phyloP scores from a whole-genome alignment of 495 filamentous ascomycete species.

The Astrothelium subdiscretum region DNA sequence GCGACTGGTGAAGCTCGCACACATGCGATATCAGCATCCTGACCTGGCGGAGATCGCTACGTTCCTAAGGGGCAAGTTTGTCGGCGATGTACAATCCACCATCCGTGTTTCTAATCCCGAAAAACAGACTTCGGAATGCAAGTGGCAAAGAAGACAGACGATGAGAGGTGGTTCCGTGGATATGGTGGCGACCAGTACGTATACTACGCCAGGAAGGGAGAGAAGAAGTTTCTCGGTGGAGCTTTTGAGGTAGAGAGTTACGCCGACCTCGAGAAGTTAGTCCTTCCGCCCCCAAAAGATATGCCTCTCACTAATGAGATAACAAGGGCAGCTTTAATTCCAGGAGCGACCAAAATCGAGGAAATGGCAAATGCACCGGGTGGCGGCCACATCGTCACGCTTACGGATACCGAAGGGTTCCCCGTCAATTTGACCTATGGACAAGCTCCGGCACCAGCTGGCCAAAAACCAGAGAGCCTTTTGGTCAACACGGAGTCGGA shows the following conservation, averaged over 20 bases:
- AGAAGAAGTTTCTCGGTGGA: constrained; percentile 30
- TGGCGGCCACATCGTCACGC: constrained; percentile 45
- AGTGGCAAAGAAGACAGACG: constrained; percentile 24
- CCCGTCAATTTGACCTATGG: constrained; percentile 48
- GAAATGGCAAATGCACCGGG: constrained; percentile 43
- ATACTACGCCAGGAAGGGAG: constrained; percentile 28
- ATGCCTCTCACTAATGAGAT: background rate
- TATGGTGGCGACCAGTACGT: constrained; percentile 30
- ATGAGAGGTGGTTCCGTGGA: constrained; percentile 25
- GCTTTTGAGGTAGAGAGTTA: constrained; percentile 26
- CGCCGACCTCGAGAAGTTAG: constrained; percentile 26
- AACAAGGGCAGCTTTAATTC: constrained; percentile 4
- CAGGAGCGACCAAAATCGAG: constrained; percentile 30
- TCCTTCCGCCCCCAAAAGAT: background rate
- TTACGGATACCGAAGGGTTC: constrained; percentile 48
- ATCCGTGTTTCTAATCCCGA: background rate
- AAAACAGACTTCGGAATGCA: constrained; percentile 28
- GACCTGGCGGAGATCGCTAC: constrained; percentile 33
- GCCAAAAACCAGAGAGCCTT: constrained; percentile 36
- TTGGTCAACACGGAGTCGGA: constrained; percentile 36
- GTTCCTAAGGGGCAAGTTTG: constrained; percentile 27
- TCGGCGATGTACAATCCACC: background rate
- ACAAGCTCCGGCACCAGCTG: constrained; percentile 31
- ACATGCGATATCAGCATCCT: constrained; percentile 42
- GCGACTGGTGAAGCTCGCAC: constrained; percentile 31